Evolutionary conservation across 73 alveolate genomes (phyloP), one percentile per base, ranked within the genome.

Genomic region (Paramecium caudatum): DNA sequence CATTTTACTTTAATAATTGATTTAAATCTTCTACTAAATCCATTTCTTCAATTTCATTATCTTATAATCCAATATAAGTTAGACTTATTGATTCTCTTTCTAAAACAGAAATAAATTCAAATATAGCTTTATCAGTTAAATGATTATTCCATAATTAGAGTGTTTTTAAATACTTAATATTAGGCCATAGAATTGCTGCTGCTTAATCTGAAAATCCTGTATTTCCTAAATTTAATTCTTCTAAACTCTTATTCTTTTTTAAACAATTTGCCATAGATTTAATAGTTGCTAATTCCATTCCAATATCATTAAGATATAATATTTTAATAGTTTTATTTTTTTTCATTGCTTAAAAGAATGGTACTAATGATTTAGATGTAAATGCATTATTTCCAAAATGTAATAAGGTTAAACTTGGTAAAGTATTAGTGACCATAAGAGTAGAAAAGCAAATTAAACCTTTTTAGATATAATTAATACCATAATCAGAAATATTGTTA

Each of bases 171-270:
- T 74, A 41, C 10, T 74, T 74, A n/a, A 74, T n/a, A 16, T 37
- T 41, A 10, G 88, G 88, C 88, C 88, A 74, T 2, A 74, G 46
- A 16, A 37, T 39, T 13, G 23, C n/a, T 0, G 88, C 88, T 39
- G 88, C 88, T 39, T 33, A 17, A 74, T 74, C 69, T 6, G 88
- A 74, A 74, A 74, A 74, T 10, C 88, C 88, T n/a, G 88, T 74
- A 74, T 74, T 74, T 15, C 88, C 88, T 39, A 74, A 74, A 45
- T 74, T 74, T 41, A 74, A 45, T 43, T 74, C 88, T 19, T 74
- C 68, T 3, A 74, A 34, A 37, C 9, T 17, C 43, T 15, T 74
- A 13, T 74, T 74, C 65, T 74, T 74, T 17, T 39, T 74, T 43
- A 74, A 74, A 41, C 88, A 74, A 12, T 6, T 23, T 9, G 88